Evolutionary conservation across 75 land plant species (phyloP).

Genomic region (Isoetes taiwanensis): DNA sequence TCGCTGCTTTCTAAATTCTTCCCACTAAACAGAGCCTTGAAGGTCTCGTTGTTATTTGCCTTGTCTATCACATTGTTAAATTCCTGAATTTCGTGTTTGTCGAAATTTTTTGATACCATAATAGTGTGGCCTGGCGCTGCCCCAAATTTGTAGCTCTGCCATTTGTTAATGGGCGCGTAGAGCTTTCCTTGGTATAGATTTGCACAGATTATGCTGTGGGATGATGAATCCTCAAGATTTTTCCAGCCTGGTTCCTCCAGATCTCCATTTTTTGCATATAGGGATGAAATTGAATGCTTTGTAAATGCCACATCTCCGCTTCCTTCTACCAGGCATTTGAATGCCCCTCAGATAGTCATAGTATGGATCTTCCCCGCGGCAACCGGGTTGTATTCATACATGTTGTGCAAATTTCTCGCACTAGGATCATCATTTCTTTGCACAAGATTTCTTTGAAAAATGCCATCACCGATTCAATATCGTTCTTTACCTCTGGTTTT

Average conservation of each 20-base stretch:
- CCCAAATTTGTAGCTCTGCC: neutral
- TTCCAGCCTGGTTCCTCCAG: neutral
- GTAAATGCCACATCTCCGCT: conserved; percentile 5
- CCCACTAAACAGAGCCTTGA: conserved; percentile 1
- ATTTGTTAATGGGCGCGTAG: neutral
- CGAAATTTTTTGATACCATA: neutral
- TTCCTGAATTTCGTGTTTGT: neutral
- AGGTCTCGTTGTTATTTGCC: conserved; percentile 6
- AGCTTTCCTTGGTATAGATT: neutral
- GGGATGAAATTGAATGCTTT: neutral
- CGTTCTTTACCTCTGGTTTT: neutral
- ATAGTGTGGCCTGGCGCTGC: conserved; percentile 5
- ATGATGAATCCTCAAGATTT: neutral
- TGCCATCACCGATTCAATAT: neutral
- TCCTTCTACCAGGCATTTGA: conserved; percentile 2
- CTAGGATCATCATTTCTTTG: neutral
- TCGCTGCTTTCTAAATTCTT: neutral
- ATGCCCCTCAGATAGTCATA: conserved; percentile 1
- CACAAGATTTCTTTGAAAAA: neutral
- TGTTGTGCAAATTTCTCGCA: neutral
- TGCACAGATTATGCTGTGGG: neutral
- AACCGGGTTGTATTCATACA: neutral
- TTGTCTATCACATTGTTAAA: neutral
- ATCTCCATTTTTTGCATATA: conserved; percentile 2
- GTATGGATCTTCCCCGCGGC: neutral